Conservation (phyloP, 75 land plant species). For the Pseudotsuga menziesii region DNA sequence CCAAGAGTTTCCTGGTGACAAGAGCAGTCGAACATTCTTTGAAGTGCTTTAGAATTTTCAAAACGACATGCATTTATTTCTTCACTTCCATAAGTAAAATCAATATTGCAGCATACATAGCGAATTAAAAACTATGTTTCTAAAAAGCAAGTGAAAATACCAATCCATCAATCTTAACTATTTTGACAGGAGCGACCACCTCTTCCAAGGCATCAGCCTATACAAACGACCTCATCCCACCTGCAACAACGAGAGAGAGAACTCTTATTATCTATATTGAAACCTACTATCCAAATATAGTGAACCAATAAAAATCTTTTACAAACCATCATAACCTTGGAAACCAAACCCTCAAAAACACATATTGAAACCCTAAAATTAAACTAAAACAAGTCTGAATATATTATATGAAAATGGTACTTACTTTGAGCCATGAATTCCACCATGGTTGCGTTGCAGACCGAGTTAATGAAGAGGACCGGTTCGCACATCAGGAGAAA, state of each 20-base stretch:
- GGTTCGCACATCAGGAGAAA: no score
- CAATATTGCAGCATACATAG: background rate
- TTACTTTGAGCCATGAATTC: no score
- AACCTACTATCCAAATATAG: no score
- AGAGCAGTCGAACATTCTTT: constrained; percentile 86
- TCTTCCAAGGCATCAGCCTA: constrained; percentile 77
- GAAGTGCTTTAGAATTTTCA: constrained; percentile 94
- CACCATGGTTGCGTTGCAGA: no score
- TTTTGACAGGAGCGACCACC: constrained; percentile 53
- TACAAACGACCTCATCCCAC: constrained; percentile 71
- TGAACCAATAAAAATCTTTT: no score
- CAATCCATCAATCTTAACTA: constrained; percentile 95
- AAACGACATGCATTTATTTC: constrained; percentile 38
- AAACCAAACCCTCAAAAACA: no score
- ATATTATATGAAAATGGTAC: no score
- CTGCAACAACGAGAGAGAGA: constrained; percentile 15
- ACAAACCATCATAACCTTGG: no score
- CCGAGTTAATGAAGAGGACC: no score
- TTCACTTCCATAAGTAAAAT: background rate
- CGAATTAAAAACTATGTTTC: background rate
- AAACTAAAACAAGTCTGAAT: no score
- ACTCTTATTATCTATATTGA: no score
- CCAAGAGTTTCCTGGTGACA: constrained; percentile 92
- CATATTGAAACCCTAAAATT: no score
- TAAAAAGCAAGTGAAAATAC: constrained; percentile 23